Percentiles rank a stretch among this genome's conserved stretches.
Evolutionary conservation across 257 asterid species (phyloP).

Genomic region (Fraxinus pennsylvanica): DNA sequence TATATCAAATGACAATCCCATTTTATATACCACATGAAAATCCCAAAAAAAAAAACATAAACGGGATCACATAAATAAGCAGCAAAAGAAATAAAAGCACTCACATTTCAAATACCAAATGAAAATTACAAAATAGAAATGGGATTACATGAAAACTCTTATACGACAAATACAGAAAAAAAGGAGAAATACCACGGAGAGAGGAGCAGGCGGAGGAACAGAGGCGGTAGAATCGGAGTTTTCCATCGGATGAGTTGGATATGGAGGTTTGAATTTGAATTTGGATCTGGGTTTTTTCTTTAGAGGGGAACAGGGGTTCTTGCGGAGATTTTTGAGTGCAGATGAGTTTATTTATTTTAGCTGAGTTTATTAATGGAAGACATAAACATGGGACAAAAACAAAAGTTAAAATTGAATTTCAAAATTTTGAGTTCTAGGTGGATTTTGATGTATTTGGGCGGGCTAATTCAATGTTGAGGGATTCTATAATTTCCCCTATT

Average conservation of each 20-base stretch:
- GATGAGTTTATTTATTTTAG: not conserved
- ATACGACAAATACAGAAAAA: not conserved
- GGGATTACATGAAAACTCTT: not conserved
- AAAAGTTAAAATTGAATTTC: not conserved
- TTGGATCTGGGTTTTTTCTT: not conserved
- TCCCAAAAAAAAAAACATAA: too few species aligned
- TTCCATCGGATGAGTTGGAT: constrained; percentile 44
- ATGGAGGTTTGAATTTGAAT: constrained; percentile 32
- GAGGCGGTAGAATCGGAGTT: constrained; percentile 47
- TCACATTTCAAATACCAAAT: too few species aligned
- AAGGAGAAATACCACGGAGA: constrained; percentile 32
- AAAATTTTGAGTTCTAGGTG: not conserved
- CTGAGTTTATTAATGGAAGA: not conserved
- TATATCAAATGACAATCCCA: too few species aligned
- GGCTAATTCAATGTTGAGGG: not conserved
- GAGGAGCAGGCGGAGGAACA: constrained; percentile 38
- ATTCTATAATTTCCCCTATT: too few species aligned
- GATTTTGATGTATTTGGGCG: not conserved
- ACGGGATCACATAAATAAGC: too few species aligned
- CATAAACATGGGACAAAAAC: not conserved
- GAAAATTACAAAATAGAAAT: too few species aligned
- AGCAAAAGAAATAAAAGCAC: too few species aligned
- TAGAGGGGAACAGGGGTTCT: not conserved
- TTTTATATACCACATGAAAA: not conserved
- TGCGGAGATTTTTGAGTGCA: not conserved